phyloP scores from a whole-genome alignment of 2,329 filamentous ascomycete genomes.

The Orbilia brochopaga region DNA sequence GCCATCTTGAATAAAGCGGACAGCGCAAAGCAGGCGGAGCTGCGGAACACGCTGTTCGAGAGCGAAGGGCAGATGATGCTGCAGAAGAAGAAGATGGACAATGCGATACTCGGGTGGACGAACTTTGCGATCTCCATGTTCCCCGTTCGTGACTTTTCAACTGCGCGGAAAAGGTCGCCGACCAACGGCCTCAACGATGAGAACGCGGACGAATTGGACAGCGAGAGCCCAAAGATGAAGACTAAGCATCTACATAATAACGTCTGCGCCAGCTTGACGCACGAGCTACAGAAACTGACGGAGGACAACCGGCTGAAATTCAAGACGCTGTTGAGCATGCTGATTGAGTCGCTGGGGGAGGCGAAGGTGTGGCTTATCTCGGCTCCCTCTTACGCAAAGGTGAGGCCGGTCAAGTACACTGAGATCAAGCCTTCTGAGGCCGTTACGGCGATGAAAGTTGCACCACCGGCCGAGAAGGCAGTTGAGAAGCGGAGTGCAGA shows the following conservation, averaged over 20 bases:
- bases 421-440: slow-evolving; percentile 22
- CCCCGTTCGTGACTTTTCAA: neutral
- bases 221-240: slow-evolving; percentile 1
- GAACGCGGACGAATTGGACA: neutral
- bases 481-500: neutral
- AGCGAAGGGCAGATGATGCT: slow-evolving; percentile 32
- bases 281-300: slow-evolving; percentile 40
- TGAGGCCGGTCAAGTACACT: slow-evolving; percentile 33
- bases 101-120: slow-evolving; percentile 42
- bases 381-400: slow-evolving; percentile 47
- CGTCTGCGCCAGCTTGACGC: slow-evolving; percentile 28
- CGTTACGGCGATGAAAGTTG: slow-evolving; percentile 26
- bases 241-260: slow-evolving; percentile 25
- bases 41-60: slow-evolving; percentile 27
- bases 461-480: slow-evolving; percentile 12
- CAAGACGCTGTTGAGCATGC: slow-evolving; percentile 37
- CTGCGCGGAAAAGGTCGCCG: slow-evolving; percentile 8
- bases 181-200: neutral
- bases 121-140: slow-evolving; percentile 49
- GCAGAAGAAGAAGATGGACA: slow-evolving; percentile 46
- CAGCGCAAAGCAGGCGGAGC: slow-evolving; percentile 15
- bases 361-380: slow-evolving; percentile 45
- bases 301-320: slow-evolving; percentile 43
- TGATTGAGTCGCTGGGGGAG: slow-evolving; percentile 41
- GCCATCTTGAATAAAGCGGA: slow-evolving; percentile 13